phyloP scores from a whole-genome alignment of 1,139 yeast species.

The Kazachstania sp. region DNA sequence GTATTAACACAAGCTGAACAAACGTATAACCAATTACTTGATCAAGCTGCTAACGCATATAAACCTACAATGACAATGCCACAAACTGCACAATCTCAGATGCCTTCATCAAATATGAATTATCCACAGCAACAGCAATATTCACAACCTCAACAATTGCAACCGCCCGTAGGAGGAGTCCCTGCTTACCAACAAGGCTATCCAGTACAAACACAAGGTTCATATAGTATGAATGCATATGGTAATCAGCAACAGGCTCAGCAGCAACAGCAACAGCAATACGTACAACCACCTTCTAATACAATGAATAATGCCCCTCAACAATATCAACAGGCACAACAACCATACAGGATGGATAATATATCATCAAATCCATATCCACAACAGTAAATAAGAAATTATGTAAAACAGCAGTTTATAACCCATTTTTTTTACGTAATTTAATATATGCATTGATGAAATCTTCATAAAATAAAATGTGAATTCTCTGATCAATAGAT shows the following conservation, averaged over 20 bases:
- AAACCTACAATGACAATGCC: constrained; percentile 4
- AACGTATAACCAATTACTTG: constrained; percentile 62
- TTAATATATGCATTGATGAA: neutral
- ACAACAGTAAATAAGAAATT: neutral
- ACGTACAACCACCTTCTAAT: neutral
- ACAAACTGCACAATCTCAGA: constrained; percentile 7
- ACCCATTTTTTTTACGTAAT: too few species aligned
- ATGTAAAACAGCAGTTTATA: too few species aligned
- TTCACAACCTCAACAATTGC: neutral
- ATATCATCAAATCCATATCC: neutral
- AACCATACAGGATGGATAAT: neutral
- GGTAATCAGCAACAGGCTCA: neutral
- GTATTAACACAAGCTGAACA: constrained; percentile 61
- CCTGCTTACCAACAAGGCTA: neutral
- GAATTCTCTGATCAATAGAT: too few species aligned
- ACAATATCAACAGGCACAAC: neutral
- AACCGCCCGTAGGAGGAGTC: neutral
- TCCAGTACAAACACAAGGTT: neutral
- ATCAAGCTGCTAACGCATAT: constrained; percentile 31
- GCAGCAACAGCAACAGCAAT: neutral
- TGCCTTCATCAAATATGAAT: neutral
- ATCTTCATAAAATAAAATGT: too few species aligned
- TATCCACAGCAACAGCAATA: constrained; percentile 9
- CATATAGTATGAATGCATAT: neutral
- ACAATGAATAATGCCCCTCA: constrained; percentile 5